These are phyloP conservation scores for Nakaseomyces kungkrabaensis DNA, from an alignment of 1,139 yeast species.

Conservation along the genomic window DNA sequence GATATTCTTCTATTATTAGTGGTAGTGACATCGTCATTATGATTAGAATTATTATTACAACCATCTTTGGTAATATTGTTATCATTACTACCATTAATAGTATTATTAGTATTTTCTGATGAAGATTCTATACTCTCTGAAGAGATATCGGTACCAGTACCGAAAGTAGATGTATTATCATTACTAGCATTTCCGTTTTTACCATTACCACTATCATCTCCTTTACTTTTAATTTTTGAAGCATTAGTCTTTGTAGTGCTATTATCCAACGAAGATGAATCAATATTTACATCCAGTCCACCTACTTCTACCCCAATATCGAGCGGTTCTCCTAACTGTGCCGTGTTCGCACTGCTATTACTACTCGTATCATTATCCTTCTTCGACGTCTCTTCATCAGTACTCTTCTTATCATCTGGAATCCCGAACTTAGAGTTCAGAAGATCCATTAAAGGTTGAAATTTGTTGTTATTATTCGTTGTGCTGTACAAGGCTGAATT, in stretches of 20 bases:
- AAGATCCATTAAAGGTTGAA: conserved; percentile 1
- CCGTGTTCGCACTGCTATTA: conserved; percentile 1
- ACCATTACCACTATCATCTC: neutral
- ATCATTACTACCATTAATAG: neutral
- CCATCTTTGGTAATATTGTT: neutral
- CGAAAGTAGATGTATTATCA: neutral
- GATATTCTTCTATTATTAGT: neutral
- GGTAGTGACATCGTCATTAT: neutral
- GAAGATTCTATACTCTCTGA: neutral
- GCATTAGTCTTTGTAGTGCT: too few species aligned
- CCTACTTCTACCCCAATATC: conserved; percentile 2
- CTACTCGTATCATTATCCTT: neutral
- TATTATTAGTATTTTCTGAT: too few species aligned
- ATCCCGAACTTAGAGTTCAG: conserved; percentile 1
- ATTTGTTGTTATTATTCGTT: neutral
- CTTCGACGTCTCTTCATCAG: neutral
- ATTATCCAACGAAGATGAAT: neutral
- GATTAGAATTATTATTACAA: neutral
- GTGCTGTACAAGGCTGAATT: neutral
- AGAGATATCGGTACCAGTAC: neutral
- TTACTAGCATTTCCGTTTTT: neutral
- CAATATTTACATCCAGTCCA: neutral
- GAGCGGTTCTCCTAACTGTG: neutral
- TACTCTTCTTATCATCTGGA: conserved; percentile 1
- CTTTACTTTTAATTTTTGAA: neutral